Percentiles rank a stretch among this genome's conserved stretches.
Conservation (phyloP, 208 protist genomes). For the Leishmania mexicana region DNA sequence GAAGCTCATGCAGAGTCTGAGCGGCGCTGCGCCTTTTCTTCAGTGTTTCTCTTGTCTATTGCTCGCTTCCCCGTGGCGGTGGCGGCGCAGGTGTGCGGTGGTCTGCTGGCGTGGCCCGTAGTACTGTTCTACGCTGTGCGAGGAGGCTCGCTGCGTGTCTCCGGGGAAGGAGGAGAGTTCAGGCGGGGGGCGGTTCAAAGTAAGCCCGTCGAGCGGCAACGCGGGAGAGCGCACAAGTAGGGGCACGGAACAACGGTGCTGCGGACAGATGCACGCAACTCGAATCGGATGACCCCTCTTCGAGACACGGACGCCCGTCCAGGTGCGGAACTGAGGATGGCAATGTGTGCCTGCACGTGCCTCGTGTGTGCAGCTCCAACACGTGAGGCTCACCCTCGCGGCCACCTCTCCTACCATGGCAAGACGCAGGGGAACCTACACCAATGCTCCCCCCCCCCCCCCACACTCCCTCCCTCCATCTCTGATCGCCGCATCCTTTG, state of each 20-base stretch:
- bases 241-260: neutral
- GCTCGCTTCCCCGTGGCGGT: neutral
- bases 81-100: neutral
- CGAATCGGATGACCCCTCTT: neutral
- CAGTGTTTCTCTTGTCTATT: too few relatives aligned
- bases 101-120: neutral
- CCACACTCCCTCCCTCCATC: neutral
- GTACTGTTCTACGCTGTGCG: neutral
- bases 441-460: neutral
- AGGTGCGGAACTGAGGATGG: neutral
- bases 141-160: neutral
- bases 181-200: too few relatives aligned
- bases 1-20: too few relatives aligned
- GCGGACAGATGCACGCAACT: too few relatives aligned
- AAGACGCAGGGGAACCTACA: neutral
- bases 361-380: neutral
- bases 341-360: neutral
- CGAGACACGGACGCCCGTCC: neutral
- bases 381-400: neutral
- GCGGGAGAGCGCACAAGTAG: neutral
- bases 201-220: neutral
- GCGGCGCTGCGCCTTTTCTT: neutral
- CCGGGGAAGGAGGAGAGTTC: too few relatives aligned
- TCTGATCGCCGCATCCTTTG: neutral
- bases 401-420: neutral